Percentiles rank a stretch among this genome's conserved stretches.
Conservation (phyloP, 1,139 yeast genomes). For the Protomyces arabidopsidicola region DNA sequence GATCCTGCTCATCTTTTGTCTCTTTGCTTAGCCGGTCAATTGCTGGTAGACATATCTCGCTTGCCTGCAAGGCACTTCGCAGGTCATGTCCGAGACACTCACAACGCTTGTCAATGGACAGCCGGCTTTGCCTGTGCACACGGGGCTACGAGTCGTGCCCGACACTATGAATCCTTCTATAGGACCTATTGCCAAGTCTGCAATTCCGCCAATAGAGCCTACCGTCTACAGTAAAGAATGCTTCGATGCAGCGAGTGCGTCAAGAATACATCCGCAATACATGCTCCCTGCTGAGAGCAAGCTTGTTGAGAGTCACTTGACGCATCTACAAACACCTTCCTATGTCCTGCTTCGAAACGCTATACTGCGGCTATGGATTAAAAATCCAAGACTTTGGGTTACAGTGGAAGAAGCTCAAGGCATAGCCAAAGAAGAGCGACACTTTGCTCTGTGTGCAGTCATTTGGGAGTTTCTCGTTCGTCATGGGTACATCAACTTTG, state of each 20-base stretch:
- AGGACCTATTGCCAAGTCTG: not conserved
- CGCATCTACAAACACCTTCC: constrained; percentile 43
- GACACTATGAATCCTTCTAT: not conserved
- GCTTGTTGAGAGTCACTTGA: constrained; percentile 40
- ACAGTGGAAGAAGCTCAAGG: constrained; percentile 46
- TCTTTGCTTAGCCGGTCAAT: too few species aligned
- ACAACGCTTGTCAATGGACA: not conserved
- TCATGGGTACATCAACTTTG: constrained; percentile 46
- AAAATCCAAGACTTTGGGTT: constrained; percentile 45
- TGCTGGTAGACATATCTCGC: too few species aligned
- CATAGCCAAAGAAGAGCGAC: constrained; percentile 44
- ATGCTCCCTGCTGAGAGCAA: constrained; percentile 42
- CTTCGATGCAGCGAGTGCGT: constrained; percentile 44
- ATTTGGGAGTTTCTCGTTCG: constrained; percentile 46
- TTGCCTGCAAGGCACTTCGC: too few species aligned
- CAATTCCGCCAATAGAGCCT: constrained; percentile 2
- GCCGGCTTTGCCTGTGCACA: not conserved
- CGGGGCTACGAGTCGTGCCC: not conserved
- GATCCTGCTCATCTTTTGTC: too few species aligned
- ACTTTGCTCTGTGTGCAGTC: constrained; percentile 43
- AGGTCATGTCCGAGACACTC: not conserved
- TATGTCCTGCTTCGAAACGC: constrained; percentile 46
- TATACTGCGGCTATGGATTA: constrained; percentile 45
- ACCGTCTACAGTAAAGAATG: constrained; percentile 10
- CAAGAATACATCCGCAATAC: constrained; percentile 42